Evolutionary conservation across 257 asterid species (phyloP).

Genomic region (Capsicum pubescens): DNA sequence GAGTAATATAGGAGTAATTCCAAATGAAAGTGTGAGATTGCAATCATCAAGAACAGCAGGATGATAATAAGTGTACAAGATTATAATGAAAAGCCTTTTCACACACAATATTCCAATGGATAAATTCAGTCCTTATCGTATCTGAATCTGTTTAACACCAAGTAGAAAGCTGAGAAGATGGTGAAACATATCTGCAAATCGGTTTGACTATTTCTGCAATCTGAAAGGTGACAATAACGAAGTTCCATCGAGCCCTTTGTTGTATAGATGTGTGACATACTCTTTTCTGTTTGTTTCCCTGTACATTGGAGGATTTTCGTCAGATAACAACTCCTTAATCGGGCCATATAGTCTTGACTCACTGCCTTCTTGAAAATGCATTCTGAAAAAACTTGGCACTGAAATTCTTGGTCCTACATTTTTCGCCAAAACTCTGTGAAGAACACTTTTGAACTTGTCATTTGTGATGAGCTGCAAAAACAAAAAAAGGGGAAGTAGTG

Average conservation of each 20-base stretch:
- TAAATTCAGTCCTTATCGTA: background rate
- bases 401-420: constrained; percentile 63
- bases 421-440: constrained; percentile 63
- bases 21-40: background rate
- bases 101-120: background rate
- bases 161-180: background rate
- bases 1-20: background rate
- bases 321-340: constrained; percentile 53
- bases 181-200: constrained; percentile 33
- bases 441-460: constrained; percentile 61
- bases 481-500: background rate
- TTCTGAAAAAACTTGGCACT: constrained; percentile 63
- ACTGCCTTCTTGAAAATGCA: constrained; percentile 38
- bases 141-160: background rate
- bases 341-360: constrained; percentile 53
- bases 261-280: constrained; percentile 40
- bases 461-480: constrained; percentile 60
- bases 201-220: constrained; percentile 34
- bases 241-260: constrained; percentile 64
- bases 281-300: constrained; percentile 61
- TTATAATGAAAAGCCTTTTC: background rate
- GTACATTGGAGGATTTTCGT: constrained; percentile 61
- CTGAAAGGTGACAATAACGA: constrained; percentile 53
- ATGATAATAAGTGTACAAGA: background rate
- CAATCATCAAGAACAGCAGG: background rate